Evolutionary conservation across 768 basidiomycete species (phyloP), one percentile per base, ranked within the genome.

Genomic region (Boletus speciosus): DNA sequence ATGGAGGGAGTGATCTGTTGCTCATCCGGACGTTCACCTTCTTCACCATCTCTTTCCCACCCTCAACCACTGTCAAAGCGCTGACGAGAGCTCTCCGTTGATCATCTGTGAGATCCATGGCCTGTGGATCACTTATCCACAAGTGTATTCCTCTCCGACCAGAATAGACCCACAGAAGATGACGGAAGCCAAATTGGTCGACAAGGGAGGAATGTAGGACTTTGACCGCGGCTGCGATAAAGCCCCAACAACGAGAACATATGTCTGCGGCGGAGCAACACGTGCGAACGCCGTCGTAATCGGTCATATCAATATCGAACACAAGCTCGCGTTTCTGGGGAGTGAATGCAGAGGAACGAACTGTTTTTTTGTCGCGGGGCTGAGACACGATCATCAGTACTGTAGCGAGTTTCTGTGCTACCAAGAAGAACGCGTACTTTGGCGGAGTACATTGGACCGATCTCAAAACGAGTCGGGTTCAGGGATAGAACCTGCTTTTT

Each of bases 221-320:
- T 60, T 82, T 85, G 40, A 97, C 95, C 0, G 97, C 96, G 36
- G 87, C 86, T 14, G 90, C 82, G 65, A 99, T 98, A 74, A 94
- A 99, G 2, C 78, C 81, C 97, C 97, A 99, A 72, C 97, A 99
- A 38, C 85, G 81, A 57, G 78, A 81, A 74, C 97, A 99, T 70
- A 99, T 96, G 52, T 81, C 85, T 42, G 93, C 91, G 45, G 83
- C 90, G 12, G 86, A 85, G 74, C 97, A 98, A 72, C 97, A 99
- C 1, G 94, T 98, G 45, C 97, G 86, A 64, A 98, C 82, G 42
- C 85, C 78, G 68, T 99, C 96, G 73, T 98, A 99, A 73, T 99
- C 97, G 15, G 97, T 96, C 97, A 99, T 98, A 73, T 99, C 97
- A 68, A 99, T 98, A 83, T 99, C 97, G 68, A 99, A 97, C 1